phyloP scores from a whole-genome alignment of 306 rosid species.

The Vigna trinervia region DNA sequence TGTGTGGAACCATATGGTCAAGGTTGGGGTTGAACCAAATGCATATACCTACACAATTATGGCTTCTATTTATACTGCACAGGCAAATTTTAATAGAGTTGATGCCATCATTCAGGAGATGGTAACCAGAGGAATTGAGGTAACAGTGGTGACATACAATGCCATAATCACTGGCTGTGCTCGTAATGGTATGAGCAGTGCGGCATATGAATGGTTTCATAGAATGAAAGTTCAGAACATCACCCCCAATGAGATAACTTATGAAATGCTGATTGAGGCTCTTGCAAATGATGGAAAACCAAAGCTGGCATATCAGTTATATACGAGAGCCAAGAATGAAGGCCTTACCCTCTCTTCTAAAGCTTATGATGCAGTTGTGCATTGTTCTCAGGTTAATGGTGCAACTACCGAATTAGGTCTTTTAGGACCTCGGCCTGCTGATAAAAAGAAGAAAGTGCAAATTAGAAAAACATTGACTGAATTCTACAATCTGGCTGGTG shows the following conservation, averaged over 20 bases:
- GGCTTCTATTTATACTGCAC: slow-evolving; percentile 90
- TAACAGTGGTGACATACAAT: slow-evolving; percentile 84
- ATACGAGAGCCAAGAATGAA: slow-evolving; percentile 69
- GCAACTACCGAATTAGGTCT: slow-evolving; percentile 61
- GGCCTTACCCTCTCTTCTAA: slow-evolving; percentile 71
- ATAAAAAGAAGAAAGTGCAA: slow-evolving; percentile 52
- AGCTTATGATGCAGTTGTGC: slow-evolving; percentile 72
- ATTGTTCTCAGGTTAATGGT: slow-evolving; percentile 59
- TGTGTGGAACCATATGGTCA: slow-evolving; percentile 93
- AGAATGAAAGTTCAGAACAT: slow-evolving; percentile 75
- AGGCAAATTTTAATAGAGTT: slow-evolving; percentile 77
- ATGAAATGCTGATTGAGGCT: slow-evolving; percentile 87
- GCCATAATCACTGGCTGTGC: slow-evolving; percentile 85
- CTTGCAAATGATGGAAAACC: slow-evolving; percentile 89
- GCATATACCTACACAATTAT: slow-evolving; percentile 81
- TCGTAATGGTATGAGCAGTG: slow-evolving; percentile 65
- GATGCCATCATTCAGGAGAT: slow-evolving; percentile 76
- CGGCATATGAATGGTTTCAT: slow-evolving; percentile 95
- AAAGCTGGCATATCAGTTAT: slow-evolving; percentile 82
- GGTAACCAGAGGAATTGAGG: slow-evolving; percentile 68
- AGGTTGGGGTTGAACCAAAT: slow-evolving; percentile 81
- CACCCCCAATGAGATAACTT: slow-evolving; percentile 74
- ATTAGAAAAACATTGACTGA: slow-evolving; percentile 50
- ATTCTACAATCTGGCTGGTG: slow-evolving; percentile 52
- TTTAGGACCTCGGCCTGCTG: slow-evolving; percentile 77